Evolutionary conservation across 2,329 filamentous ascomycete species (phyloP), one percentile per base, ranked within the genome.

Genomic region (Bipolaris oryzae): DNA sequence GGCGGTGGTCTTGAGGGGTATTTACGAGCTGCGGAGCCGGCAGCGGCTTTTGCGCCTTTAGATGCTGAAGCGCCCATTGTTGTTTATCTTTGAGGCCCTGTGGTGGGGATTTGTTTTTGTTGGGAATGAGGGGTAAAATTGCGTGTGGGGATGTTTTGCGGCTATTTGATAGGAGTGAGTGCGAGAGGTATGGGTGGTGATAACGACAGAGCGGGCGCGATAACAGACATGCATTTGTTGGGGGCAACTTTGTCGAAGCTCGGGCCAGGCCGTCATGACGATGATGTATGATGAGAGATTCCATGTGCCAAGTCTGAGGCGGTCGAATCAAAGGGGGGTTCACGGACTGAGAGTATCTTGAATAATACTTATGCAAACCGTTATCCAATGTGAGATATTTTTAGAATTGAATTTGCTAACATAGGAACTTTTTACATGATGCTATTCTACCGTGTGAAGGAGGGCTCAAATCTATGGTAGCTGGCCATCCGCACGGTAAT

Each of bases 41-140:
- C 78, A 7, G 81, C 82, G 53, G 82, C 80, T 13, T 78, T 78
- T 9, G 78, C 79, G 35, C 80, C 80, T 76, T 87, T 87, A 6
- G 85, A 87, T 39, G 80, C 76, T n/a, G 82, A 81, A 2, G 82
- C 79, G n/a, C 85, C 85, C 85, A 87, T 87, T 56, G n/a, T 35
- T 53, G 6, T 18, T 44, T 53, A 7, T 18, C 31, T 16, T 18
- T 10, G n/a, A 7, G 15, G 10, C 23, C 5, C 23, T 7, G 21
- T 25, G 13, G n/a, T n/a, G n/a, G n/a, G n/a, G n/a, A n/a, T n/a
- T n/a, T n/a, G n/a, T 18, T 38, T 41, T 39, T 49, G 46, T 49
- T 49, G 46, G 23, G 46, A 39, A 15, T 9, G 34, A 41, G 46
- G 33, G 3, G 39, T 23, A 31, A 31, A 20, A 20, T 16, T 31